phyloP scores from a whole-genome alignment of 768 basidiomycete genomes.

The Phanerochaete sordida region DNA sequence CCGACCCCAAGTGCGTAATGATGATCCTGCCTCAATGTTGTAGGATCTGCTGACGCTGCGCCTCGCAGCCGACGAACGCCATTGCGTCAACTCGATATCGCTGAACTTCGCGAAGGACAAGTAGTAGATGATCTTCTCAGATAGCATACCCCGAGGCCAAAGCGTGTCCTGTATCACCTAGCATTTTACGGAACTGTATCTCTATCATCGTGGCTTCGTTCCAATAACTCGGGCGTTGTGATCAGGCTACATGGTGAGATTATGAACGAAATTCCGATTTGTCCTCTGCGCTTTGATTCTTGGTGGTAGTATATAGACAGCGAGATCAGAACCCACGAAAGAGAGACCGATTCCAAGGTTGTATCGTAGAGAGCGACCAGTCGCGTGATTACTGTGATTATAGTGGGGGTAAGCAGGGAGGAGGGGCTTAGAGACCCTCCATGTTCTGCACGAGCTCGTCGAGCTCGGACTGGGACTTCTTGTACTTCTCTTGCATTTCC shows the following conservation, averaged over 20 bases:
- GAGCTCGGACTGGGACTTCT: constrained; percentile 72
- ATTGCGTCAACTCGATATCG: constrained; percentile 89
- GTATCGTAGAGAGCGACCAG: constrained; percentile 7
- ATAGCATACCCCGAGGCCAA: background rate
- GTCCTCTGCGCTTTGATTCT: constrained; percentile 3
- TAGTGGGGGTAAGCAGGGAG: constrained; percentile 3
- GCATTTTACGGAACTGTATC: constrained; percentile 10
- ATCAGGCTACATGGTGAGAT: background rate
- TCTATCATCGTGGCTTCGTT: background rate
- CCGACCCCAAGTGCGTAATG: constrained; percentile 70
- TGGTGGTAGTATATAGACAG: background rate
- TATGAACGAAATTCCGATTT: constrained; percentile 4
- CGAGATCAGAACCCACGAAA: constrained; percentile 1
- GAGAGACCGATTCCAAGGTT: constrained; percentile 5
- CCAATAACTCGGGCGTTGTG: background rate
- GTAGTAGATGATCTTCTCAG: constrained; percentile 2
- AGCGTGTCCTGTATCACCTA: constrained; percentile 8
- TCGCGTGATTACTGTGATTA: constrained; percentile 8
- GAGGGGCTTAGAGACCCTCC: constrained; percentile 38
- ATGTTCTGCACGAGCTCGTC: constrained; percentile 78
- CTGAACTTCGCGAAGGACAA: constrained; percentile 66
- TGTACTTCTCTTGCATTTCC: constrained; percentile 73
- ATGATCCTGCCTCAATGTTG: background rate
- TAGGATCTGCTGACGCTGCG: background rate
- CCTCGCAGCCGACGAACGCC: constrained; percentile 71